Evolutionary conservation across 495 filamentous ascomycete genomes (phyloP).

Genomic region (Trypethelium eluteriae): DNA sequence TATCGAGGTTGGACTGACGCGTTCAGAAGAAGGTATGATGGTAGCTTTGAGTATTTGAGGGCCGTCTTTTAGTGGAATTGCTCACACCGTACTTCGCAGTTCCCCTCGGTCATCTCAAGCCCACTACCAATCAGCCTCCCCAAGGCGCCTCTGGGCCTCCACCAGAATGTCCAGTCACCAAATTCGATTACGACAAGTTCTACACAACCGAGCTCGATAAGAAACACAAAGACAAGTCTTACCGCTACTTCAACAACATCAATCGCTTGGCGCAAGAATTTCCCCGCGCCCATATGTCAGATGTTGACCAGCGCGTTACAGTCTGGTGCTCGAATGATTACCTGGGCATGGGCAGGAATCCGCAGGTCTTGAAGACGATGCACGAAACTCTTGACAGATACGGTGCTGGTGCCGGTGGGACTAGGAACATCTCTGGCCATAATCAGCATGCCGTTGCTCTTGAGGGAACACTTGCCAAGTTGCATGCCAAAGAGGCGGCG

Average conservation of each 20-base stretch:
- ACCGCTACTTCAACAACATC: slow-evolving; percentile 99
- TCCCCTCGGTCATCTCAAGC: slow-evolving; percentile 16
- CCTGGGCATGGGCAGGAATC: slow-evolving; percentile 92
- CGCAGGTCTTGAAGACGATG: slow-evolving; percentile 80
- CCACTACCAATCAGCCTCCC: background rate
- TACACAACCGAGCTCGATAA: slow-evolving; percentile 84
- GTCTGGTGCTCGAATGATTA: slow-evolving; percentile 99
- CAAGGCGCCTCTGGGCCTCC: slow-evolving; percentile 29
- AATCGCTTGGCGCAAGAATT: slow-evolving; percentile 96
- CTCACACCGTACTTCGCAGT: slow-evolving; percentile 16
- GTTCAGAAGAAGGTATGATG: slow-evolving; percentile 40
- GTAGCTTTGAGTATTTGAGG: background rate
- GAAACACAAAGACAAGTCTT: slow-evolving; percentile 99
- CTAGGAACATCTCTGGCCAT: slow-evolving; percentile 94
- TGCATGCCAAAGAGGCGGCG: slow-evolving; percentile 86
- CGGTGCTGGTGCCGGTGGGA: slow-evolving; percentile 90
- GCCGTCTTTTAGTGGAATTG: background rate
- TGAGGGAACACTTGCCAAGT: slow-evolving; percentile 74
- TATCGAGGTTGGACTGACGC: slow-evolving; percentile 55
- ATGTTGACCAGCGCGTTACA: slow-evolving; percentile 78
- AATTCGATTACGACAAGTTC: slow-evolving; percentile 87
- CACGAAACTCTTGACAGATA: slow-evolving; percentile 91
- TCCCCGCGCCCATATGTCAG: slow-evolving; percentile 84
- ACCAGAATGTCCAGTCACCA: slow-evolving; percentile 38
- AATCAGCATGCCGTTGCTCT: slow-evolving; percentile 87